Conservation (phyloP, 345 rosid genomes). For the Populus ilicifolia region DNA sequence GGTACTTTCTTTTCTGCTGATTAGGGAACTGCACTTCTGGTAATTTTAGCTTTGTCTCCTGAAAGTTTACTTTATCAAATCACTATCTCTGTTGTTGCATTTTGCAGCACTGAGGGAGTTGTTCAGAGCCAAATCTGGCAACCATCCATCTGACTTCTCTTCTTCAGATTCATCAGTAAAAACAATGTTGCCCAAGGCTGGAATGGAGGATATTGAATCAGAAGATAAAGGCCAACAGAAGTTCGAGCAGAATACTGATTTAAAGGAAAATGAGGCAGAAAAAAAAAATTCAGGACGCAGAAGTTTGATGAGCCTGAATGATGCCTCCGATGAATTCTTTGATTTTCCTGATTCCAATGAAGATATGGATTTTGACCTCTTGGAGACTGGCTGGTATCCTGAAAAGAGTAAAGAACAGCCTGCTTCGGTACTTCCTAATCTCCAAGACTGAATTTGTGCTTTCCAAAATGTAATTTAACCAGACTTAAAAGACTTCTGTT, state of each 20-base stretch:
- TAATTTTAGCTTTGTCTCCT: background rate
- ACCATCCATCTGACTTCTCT: constrained; percentile 36
- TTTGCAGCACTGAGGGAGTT: constrained; percentile 69
- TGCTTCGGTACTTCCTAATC: constrained; percentile 31
- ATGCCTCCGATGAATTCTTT: constrained; percentile 80
- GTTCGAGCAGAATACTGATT: constrained; percentile 14
- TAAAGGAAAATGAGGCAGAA: constrained; percentile 37
- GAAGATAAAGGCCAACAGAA: constrained; percentile 23
- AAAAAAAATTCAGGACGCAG: constrained; percentile 35
- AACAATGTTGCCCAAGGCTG: constrained; percentile 25
- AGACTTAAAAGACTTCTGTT: background rate
- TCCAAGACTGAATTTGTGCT: background rate
- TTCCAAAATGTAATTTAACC: background rate
- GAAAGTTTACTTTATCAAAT: background rate
- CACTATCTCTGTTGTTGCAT: background rate
- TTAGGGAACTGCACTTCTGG: background rate
- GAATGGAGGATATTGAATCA: constrained; percentile 22
- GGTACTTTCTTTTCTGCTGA: constrained; percentile 27
- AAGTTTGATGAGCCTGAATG: constrained; percentile 55
- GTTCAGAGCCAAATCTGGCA: constrained; percentile 57
- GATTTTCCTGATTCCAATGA: constrained; percentile 71
- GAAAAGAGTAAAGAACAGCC: constrained; percentile 38
- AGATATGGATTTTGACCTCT: constrained; percentile 39
- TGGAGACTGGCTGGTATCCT: constrained; percentile 46
- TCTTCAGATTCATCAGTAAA: constrained; percentile 36